phyloP scores from a whole-genome alignment of 2,329 filamentous ascomycete species.

The Plectosphaerella sp. region DNA sequence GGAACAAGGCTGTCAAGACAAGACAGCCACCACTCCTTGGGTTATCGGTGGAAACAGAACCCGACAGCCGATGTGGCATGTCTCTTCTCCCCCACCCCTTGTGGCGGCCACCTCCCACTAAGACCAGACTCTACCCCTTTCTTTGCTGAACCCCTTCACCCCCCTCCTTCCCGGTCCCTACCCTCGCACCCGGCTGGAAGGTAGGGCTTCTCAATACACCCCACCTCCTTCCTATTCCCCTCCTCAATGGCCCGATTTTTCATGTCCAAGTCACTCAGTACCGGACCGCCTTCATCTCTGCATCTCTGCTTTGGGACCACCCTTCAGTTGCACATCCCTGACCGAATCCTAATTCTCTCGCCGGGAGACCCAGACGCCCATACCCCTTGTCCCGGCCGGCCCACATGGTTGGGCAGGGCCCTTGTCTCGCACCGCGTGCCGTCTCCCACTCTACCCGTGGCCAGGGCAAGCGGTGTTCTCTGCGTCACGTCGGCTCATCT shows the following conservation, averaged over 20 bases:
- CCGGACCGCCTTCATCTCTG: not conserved
- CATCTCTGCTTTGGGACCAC: too few species aligned
- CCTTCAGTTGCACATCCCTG: not conserved
- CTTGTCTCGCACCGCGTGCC: not conserved
- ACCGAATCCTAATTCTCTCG: not conserved
- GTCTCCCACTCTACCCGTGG: not conserved
- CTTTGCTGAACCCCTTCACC: not conserved
- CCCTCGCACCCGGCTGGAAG: not conserved
- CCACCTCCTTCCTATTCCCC: not conserved
- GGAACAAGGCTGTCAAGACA: too few species aligned
- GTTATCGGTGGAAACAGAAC: too few species aligned
- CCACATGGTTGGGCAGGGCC: not conserved
- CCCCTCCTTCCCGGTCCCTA: not conserved
- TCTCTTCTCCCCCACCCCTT: not conserved
- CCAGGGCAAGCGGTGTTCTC: conserved; percentile 3
- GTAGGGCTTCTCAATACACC: not conserved
- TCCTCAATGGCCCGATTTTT: not conserved
- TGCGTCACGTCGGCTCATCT: conserved; percentile 7
- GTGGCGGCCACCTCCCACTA: not conserved
- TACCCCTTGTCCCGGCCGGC: not conserved
- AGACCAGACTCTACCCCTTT: not conserved
- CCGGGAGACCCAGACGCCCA: not conserved
- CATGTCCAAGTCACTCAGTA: not conserved
- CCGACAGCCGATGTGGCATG: not conserved
- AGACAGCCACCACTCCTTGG: too few species aligned